Evolutionary conservation across 176 grass and related monocot genomes (phyloP), one percentile per base, ranked within the genome.

Genomic region (Juncus effusus): DNA sequence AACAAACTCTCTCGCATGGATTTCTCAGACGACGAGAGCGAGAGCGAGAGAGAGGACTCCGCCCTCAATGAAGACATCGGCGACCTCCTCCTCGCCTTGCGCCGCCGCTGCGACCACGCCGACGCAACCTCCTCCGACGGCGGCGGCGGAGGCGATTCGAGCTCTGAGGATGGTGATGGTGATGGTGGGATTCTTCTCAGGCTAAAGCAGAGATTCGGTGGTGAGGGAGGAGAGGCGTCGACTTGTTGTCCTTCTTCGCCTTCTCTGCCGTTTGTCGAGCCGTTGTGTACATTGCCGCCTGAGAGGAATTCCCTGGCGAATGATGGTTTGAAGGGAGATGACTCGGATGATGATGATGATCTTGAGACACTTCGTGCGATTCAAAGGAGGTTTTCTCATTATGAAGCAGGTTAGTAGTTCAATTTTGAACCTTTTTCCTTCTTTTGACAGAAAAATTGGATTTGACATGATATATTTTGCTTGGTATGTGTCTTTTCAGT

Each of bases 301-400:
- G 77, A 78, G 3, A 75, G 54, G 10, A 67, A 76, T 63, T 61
- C 80, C 16, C 36, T 54, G 38, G 13, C 16, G 38, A 38, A 40
- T 10, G 67, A 42, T 16, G 65, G 0, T 15, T 50, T 10, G 38
- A 38, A 38, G 2, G 38, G 54, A 40, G 14, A 42, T 4, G 93
- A 86, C 10, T 47, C 44, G 4, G 88, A 91, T 0, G 88, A 91
- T 0, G 81, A 80, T 1, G 80, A 90, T 10, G 89, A 96, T 85
- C 74, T 83, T 54, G 85, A 89, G 64, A 92, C 88, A 64, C 80
- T 97, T 44, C 79, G 75, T 36, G 87, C 74, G 37, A 92, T 97
- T 72, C 85, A 97, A 79, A 81, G 74, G 56, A 77, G 81, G 54
- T 88, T 97, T 80, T 78, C 88, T 51, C 80, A 83, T 16, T 92